Evolutionary conservation across 768 basidiomycete species (phyloP), one percentile per base, ranked within the genome.

Genomic region (Mycena capillaripes): DNA sequence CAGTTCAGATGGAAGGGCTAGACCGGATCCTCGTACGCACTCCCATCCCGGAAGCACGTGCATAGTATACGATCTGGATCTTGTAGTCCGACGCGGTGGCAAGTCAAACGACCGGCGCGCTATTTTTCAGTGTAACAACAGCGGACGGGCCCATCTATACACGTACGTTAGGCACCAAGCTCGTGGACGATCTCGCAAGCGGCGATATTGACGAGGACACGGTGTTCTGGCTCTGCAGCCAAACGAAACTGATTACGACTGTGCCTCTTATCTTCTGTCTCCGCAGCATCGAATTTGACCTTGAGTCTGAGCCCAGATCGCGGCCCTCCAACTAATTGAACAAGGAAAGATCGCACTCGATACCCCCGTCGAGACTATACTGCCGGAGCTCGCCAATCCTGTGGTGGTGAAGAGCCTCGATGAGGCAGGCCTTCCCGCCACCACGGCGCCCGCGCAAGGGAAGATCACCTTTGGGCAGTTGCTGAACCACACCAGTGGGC

Each of bases 401-500:
- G 66, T 81, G 19, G 70, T 83, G 17, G 46, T 81, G 10, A 76
- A 77, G n/a, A 71, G 62, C 29, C 56, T 67, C 19, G 50, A 66
- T 2, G 72, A 74, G 2, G 63, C 70, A 4, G 70, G 63, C 7
- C 23, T 29, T 2, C 19, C 27, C 1, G 1, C 69, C 25, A 57
- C 72, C 3, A 78, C 66, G 21, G 73, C 73, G 48, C 78, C 79
- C 1, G 81, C 80, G 8, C 70, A 79, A 46, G 73, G 17, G 3
- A 50, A 59, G 11, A 78, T 82, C 10, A 76, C 72, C 0, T 58
- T 83, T 5, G 53, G 66, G 16, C 81, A 83, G 56, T 69, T 83
- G 2, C 71, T 83, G 14, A 82, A 80, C 46, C 80, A 81, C 53
- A 76, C 76, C 17, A 83, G 82, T 50, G 82, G 82, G 3, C 50